A percentile compares a stretch with the other conserved stretches of the same genome.
These are phyloP conservation scores for Barbatosphaeria neglecta DNA, from an alignment of 495 filamentous ascomycete species.

Conservation along the genomic window DNA sequence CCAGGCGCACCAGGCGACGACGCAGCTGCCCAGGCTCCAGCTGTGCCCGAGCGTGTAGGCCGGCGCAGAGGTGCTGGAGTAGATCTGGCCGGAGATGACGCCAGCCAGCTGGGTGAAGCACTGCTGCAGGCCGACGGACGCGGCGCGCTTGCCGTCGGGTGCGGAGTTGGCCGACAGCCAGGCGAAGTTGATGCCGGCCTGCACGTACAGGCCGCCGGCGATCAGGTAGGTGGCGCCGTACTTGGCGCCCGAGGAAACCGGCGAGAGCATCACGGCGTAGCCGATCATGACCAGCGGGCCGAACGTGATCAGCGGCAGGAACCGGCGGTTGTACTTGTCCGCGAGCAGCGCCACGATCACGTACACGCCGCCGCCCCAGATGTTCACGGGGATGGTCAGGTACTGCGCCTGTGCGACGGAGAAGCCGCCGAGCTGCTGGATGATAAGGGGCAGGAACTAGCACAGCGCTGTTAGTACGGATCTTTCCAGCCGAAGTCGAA, in stretches of 20 bases:
- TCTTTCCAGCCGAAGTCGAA: too few species aligned
- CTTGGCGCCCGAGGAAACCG: conserved; percentile 44
- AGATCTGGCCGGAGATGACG: conserved; percentile 24
- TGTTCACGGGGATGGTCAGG: conserved; percentile 60
- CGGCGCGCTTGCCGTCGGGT: conserved; percentile 31
- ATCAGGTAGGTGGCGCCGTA: conserved; percentile 56
- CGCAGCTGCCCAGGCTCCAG: conserved; percentile 16
- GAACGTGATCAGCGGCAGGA: conserved; percentile 43
- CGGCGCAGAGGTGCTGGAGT: conserved; percentile 14
- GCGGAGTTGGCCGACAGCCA: conserved; percentile 41
- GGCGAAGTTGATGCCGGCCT: conserved; percentile 48
- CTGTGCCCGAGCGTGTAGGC: conserved; percentile 17
- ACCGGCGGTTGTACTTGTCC: conserved; percentile 46
- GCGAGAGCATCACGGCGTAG: conserved; percentile 50
- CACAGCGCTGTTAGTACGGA: too few species aligned
- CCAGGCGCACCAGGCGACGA: conserved; percentile 13
- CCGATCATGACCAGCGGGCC: conserved; percentile 46
- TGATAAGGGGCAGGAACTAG: conserved; percentile 65
- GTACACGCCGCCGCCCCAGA: conserved; percentile 51
- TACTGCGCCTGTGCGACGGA: conserved; percentile 50
- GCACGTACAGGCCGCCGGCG: conserved; percentile 27
- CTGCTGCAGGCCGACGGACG: conserved; percentile 26
- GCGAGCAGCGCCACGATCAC: conserved; percentile 45
- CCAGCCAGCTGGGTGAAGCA: conserved; percentile 28
- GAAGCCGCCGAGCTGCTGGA: conserved; percentile 55